Percentiles rank a stretch among this genome's conserved stretches.
phyloP scores from a whole-genome alignment of 352 stramenopile species.

The Phytophthora tubulina region DNA sequence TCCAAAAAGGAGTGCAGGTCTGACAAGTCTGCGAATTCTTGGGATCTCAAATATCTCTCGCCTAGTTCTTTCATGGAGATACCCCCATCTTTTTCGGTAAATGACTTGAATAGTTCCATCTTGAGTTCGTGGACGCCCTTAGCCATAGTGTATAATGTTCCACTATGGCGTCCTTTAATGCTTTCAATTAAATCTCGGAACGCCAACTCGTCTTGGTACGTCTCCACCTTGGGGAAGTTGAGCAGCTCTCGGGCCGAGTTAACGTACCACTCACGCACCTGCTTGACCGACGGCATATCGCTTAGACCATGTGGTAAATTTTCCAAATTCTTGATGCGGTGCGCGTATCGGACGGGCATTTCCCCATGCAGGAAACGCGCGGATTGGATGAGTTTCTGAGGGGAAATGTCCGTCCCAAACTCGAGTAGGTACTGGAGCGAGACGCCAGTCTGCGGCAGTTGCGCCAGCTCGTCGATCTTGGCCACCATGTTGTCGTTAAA shows the following conservation, averaged over 20 bases:
- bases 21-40: conserved; percentile 91
- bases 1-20: conserved; percentile 99
- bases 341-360: conserved; percentile 98
- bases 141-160: conserved; percentile 99
- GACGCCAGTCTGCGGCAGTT: conserved; percentile 84
- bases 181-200: conserved; percentile 96
- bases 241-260: conserved; percentile 96
- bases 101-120: conserved; percentile 83
- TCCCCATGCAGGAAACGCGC: conserved; percentile 98
- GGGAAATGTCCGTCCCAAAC: conserved; percentile 84
- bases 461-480: conserved; percentile 76
- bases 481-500: conserved; percentile 61
- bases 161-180: conserved; percentile 98
- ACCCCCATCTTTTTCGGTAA: conserved; percentile 55
- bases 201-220: conserved; percentile 86
- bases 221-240: conserved; percentile 85
- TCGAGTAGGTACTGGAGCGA: conserved; percentile 91
- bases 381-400: conserved; percentile 90
- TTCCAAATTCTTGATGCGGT: conserved; percentile 96
- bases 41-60: conserved; percentile 75
- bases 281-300: conserved; percentile 94
- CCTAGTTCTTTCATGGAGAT: conserved; percentile 61
- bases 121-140: conserved; percentile 98
- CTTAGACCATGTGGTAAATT: conserved; percentile 95
- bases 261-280: conserved; percentile 98